Base-by-base conservation (phyloP, 805 yeast genomes). In the Candida andamanensis region DNA sequence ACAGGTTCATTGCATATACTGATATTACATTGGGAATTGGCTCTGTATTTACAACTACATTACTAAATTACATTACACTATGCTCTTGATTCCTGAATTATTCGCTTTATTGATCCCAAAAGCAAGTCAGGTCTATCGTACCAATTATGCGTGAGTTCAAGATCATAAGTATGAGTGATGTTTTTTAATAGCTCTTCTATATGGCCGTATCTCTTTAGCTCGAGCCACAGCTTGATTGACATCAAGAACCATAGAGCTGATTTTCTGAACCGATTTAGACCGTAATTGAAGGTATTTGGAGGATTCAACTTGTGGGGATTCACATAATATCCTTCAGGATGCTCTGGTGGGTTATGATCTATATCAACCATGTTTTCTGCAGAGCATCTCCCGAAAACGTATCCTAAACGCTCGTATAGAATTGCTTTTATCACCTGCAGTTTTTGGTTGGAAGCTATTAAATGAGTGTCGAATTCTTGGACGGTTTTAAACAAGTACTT, bases 191-290 rank as follows among this genome's bases (percentile, higher is more conserved):
- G 42, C 6, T 37, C 24, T 26, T 40, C 37, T 6, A 58, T 47
- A 36, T 62, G 67, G 4, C 40, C 30, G 19, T 39, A 24, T 31
- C 58, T 52, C 14, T 55, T 49, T 13, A 63, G 41, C 4, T 17
- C 19, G 10, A 54, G 35, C 82, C 95, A 78, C 49, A 82, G 84
- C 35, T 73, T 73, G 5, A 86, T 80, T 0, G 95, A 79, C 17
- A 87, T 51, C 17, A 87, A 51, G 42, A 72, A 69, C 85, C 95
- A 87, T 17, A 89, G 65, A 0, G 85, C 75, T 1, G 87, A 76
- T 50, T 86, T 86, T 33, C 97, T 69, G 31, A 57, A 57, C 36
- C 95, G 63, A 2, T 82, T 74, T 14, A 75, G 52, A 0, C 90
- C 69, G 15, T 44, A 79, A 22, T 70, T 50, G 0, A 66, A 60